Percentiles rank a stretch among this genome's conserved stretches.
phyloP scores from a whole-genome alignment of 2,329 filamentous ascomycete species.

The Fusarium neocosmosporiellum region DNA sequence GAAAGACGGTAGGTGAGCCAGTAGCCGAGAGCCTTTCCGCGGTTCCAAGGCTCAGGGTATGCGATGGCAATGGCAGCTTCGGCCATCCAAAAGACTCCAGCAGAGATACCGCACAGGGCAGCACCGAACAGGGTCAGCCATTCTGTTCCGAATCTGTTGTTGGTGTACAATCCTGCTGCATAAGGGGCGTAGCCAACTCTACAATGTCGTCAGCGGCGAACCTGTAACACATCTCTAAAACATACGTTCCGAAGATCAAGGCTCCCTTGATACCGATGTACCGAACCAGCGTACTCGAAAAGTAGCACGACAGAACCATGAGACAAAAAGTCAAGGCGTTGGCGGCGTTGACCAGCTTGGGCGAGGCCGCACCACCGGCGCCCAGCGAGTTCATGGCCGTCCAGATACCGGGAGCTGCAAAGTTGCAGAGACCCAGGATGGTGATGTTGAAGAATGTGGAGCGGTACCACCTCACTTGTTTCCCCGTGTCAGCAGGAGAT shows the following conservation, averaged over 20 bases:
- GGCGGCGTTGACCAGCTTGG: conserved; percentile 75
- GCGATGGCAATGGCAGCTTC: conserved; percentile 79
- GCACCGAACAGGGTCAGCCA: conserved; percentile 78
- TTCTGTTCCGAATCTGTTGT: conserved; percentile 75
- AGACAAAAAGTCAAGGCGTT: conserved; percentile 79
- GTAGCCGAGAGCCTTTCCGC: conserved; percentile 72
- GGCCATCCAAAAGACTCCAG: conserved; percentile 80
- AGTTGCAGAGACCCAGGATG: conserved; percentile 77
- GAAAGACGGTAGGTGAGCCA: conserved; percentile 71
- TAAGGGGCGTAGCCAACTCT: conserved; percentile 76
- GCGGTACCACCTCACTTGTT: conserved; percentile 73
- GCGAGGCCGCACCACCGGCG: conserved; percentile 73
- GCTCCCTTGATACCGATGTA: conserved; percentile 78
- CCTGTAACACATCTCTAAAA: not conserved
- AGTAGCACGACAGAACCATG: conserved; percentile 77
- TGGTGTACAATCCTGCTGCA: conserved; percentile 76
- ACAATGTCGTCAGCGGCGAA: not conserved
- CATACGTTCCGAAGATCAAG: conserved; percentile 75
- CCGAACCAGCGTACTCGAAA: conserved; percentile 71
- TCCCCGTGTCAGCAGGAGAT: not conserved
- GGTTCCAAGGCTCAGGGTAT: conserved; percentile 77
- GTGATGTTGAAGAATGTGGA: conserved; percentile 79
- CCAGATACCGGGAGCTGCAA: conserved; percentile 79
- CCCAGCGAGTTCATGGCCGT: conserved; percentile 79
- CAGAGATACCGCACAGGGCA: conserved; percentile 75